phyloP scores from a whole-genome alignment of 169 alveolate species.

The Hammondia hammondi region DNA sequence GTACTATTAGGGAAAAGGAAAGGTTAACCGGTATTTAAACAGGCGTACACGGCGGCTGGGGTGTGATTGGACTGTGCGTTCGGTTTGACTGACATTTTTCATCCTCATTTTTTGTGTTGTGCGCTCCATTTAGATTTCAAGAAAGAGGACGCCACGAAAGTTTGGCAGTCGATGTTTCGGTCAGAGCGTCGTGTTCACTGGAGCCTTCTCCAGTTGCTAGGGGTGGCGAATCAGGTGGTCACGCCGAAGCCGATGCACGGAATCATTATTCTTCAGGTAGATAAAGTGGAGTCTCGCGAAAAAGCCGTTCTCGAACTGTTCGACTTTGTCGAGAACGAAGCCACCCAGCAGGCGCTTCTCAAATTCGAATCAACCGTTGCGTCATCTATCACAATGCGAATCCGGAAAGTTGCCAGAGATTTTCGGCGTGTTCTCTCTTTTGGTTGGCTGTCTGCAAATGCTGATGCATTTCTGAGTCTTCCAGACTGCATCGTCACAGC shows the following conservation, averaged over 20 bases:
- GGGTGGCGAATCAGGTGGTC: slow-evolving; percentile 42
- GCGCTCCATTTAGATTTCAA: background rate
- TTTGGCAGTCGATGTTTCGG: slow-evolving; percentile 58
- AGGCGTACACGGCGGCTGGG: too few species aligned
- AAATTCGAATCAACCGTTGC: slow-evolving; percentile 30
- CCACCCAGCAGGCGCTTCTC: slow-evolving; percentile 16
- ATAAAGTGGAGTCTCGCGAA: slow-evolving; percentile 31
- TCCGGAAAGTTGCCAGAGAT: background rate
- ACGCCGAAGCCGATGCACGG: slow-evolving; percentile 68
- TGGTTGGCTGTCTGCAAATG: background rate
- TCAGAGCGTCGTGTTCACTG: slow-evolving; percentile 53
- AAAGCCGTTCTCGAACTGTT: background rate
- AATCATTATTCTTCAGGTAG: slow-evolving; percentile 51
- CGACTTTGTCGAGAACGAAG: background rate
- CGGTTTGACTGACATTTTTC: background rate
- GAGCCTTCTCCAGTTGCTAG: slow-evolving; percentile 60
- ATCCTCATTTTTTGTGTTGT: background rate
- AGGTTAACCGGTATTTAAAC: too few species aligned
- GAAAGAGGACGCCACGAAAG: slow-evolving; percentile 30
- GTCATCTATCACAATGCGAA: slow-evolving; percentile 14
- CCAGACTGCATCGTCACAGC: slow-evolving; percentile 33
- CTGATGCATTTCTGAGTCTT: background rate
- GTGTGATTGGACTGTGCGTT: background rate
- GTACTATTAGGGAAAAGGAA: too few species aligned
- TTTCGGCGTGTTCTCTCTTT: background rate